Base-by-base conservation (phyloP, 805 yeast species). In the Ogataea wickerhamii region DNA sequence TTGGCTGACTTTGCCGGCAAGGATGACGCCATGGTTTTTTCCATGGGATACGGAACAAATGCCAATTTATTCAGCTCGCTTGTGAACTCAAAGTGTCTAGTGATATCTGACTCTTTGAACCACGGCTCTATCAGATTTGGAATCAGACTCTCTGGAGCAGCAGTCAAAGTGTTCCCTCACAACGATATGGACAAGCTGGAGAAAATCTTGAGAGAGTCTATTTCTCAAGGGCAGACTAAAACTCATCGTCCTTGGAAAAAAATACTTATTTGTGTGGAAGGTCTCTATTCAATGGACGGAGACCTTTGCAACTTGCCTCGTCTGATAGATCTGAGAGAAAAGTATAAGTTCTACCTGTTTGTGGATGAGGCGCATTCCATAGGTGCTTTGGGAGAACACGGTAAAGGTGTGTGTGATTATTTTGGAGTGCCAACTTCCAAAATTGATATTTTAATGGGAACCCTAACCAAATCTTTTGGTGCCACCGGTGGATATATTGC, bases 291-390 rank as follows among this genome's bases (percentile, higher is more conserved):
- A 12, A 85, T 85, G 95, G 95, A 85, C 63, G 98, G 98, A 52
- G 86, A 89, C 49, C 70, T 87, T 73, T 78, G 86, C 58, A 80
- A 89, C 56, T 70, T 89, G 51, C 96, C 96, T 4, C 71, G 65
- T 42, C 56, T 89, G 31, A 73, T 89, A 19, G 83, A 74, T 51
- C 68, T 89, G 45, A 81, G 83, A 53, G 74, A 84, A 26, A 86
- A 85, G 58, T 93, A 94, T 68, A 87, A 87, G 54, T 85, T 91
- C 57, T 87, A 86, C 56, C 66, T 93, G 36, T 93, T 85, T 56
- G 85, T 94, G 45, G 99, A 93, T 61, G 99, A 93, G 63, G 98
- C 98, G 10, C 99, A 93, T 63, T 91, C 98, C 4, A 83, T 93
- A 55, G 99, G 99, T 53, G 98, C 98, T n/a, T 74, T 93, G 66